Base-by-base conservation (phyloP, 495 filamentous ascomycete species). In the Lasiosphaeria miniovina region DNA sequence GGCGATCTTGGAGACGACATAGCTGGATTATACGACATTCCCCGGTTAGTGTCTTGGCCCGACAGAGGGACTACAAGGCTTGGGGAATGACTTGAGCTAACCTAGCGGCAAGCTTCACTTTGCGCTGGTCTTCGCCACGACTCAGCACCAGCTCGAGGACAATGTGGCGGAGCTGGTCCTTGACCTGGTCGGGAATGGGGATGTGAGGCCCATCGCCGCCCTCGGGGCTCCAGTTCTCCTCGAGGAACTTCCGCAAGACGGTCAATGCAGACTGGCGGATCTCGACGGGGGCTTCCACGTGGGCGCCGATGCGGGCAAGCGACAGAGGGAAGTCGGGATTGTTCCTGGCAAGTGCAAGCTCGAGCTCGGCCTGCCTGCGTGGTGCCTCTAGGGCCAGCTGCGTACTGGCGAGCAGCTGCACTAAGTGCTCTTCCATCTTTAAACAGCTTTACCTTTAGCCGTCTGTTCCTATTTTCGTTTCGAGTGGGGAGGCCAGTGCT, bases 1-100 rank as follows among this genome's bases (percentile, higher is more conserved):
- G 54, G 95, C 94, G 62, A 98, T 96, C 77, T 97, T 97, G 79
- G 90, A 91, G 55, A 97, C 90, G n/a, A 89, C 90, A 67, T 87
- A 89, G 70, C 93, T 84, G 65, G 38, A 8, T 31, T 11, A 36
- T 33, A 6, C 14, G 14, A 36, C 45, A 48, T 59, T 31, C 48
- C 33, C 45, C 54, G n/a, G 11, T 32, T 5, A 6, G 4, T 7
- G 17, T 40, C 14, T 53, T 35, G 36, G 34, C 11, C 24, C 24
- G 24, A 24, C 24, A 24, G 31, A 31, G 34, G 35, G 48, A 52
- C 5, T 36, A 48, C 33, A 14, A n/a, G 10, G 15, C 8, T 32
- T 52, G 41, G 41, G 3, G 5, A 45, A 9, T 49, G 48, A 32
- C 10, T 41, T 41, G 34, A 31, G 62, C 75, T 52, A 68, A 82